Evolutionary conservation across 768 basidiomycete genomes (phyloP), one percentile per base, ranked within the genome.

Genomic region (Leccinum incarnatum): DNA sequence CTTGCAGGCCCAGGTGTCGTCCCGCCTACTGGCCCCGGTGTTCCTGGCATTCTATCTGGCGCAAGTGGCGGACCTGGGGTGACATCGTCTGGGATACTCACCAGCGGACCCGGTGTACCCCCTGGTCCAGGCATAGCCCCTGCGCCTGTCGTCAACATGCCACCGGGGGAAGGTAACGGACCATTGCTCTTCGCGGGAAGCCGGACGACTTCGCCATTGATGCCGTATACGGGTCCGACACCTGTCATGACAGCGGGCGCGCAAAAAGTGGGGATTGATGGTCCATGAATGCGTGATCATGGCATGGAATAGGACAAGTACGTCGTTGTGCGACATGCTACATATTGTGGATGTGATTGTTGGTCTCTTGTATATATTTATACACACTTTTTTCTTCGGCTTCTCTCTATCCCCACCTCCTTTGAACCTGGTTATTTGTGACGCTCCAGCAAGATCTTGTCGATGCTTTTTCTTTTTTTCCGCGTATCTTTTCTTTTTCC

Each of bases 71-170:
- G 36, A 36, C 36, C 36, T 37, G 36, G 30, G 9, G 30, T 70
- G 15, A 67, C 56, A 10, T 42, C 63, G 1, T 67, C 61, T 17
- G 69, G 69, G 10, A 71, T 71, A 58, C 56, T 69, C n/a, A 70
- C 69, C 27, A 69, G 67, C 29, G 69, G 69, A 14, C 69, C 68
- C 34, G 69, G 69, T 17, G 53, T 71, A 19, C 69, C 69, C 2
- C 67, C 67, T 2, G 69, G 69, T 30, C 67, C 69, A 1, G 70
- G 67, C 6, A 72, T 70, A 27, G 61, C 68, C 1, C 68, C 66
- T 53, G 66, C 70, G 0, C 55, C 67, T 11, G 14, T 55, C 21
- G 47, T 63, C 47, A 46, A 60, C 23, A 54, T 53, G 2, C 40
- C 51, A 3, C 5, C 54, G 4, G 67, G 61, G 32, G 67, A 69